These are phyloP conservation scores for Fomes fomentarius DNA, from an alignment of 1,284 basidiomycete genomes.

Conservation along the genomic window DNA sequence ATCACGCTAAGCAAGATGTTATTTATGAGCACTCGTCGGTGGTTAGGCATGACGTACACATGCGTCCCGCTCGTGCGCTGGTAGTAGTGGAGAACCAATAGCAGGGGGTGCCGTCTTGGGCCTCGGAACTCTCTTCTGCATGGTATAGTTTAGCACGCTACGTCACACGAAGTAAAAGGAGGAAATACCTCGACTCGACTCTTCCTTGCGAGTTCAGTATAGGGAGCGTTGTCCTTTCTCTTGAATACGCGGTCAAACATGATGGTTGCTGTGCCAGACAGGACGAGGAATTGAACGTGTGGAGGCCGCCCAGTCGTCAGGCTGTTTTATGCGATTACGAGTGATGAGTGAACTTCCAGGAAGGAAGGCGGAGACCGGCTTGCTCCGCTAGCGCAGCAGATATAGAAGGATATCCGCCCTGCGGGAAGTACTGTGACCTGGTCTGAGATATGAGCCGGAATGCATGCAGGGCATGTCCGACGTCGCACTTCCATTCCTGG, in stretches of 20 bases:
- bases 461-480: neutral
- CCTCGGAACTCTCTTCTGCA: constrained; percentile 4
- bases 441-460: neutral
- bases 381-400: constrained; percentile 10
- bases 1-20: no score
- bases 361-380: neutral
- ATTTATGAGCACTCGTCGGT: no score
- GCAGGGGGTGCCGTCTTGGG: neutral
- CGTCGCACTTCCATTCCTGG: no score
- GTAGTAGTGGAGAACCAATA: neutral
- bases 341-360: neutral
- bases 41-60: neutral
- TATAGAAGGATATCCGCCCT: constrained; percentile 16
- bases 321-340: constrained; percentile 4
- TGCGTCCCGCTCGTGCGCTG: neutral
- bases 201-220: neutral
- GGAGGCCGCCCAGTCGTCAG: neutral
- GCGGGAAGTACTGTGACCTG: neutral
- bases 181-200: constrained; percentile 13
- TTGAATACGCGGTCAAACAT: constrained; percentile 20
- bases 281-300: neutral
- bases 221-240: constrained; percentile 8
- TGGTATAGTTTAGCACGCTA: neutral
- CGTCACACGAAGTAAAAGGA: no score
- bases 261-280: constrained; percentile 6